These are phyloP conservation scores for Globisporangium mamillatum DNA, from an alignment of 352 stramenopile species.

Conservation along the genomic window DNA sequence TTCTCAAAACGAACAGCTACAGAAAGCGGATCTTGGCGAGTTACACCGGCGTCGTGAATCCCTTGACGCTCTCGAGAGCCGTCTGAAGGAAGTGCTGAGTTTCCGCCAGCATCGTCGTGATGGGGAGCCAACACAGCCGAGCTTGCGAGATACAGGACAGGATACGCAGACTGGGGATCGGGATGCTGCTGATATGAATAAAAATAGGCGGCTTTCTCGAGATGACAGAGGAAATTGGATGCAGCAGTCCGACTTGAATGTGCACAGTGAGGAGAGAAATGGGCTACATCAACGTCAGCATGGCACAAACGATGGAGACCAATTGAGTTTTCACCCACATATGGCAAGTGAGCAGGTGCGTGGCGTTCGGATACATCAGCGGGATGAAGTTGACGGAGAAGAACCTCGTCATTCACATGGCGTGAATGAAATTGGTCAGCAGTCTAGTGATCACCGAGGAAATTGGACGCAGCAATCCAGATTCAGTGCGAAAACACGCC, in stretches of 20 bases:
- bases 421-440: neutral
- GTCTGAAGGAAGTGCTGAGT: neutral
- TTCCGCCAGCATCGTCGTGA: neutral
- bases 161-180: neutral
- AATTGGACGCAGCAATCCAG: too few relatives aligned
- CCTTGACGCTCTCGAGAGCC: neutral
- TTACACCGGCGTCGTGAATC: neutral
- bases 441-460: too few relatives aligned
- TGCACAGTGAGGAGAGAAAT: neutral
- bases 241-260: neutral
- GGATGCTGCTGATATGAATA: neutral
- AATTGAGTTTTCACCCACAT: neutral
- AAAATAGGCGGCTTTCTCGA: neutral
- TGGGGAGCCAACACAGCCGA: neutral
- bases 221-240: neutral
- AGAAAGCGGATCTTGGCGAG: neutral
- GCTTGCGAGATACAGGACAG: neutral
- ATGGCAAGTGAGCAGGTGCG: neutral
- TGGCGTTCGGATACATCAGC: neutral
- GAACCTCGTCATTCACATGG: neutral
- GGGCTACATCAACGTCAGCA: neutral
- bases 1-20: neutral
- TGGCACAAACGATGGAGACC: neutral
- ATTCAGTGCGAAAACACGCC: neutral
- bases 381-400: neutral